phyloP scores from a whole-genome alignment of 352 stramenopile species.

The Phytophthora kernoviae region DNA sequence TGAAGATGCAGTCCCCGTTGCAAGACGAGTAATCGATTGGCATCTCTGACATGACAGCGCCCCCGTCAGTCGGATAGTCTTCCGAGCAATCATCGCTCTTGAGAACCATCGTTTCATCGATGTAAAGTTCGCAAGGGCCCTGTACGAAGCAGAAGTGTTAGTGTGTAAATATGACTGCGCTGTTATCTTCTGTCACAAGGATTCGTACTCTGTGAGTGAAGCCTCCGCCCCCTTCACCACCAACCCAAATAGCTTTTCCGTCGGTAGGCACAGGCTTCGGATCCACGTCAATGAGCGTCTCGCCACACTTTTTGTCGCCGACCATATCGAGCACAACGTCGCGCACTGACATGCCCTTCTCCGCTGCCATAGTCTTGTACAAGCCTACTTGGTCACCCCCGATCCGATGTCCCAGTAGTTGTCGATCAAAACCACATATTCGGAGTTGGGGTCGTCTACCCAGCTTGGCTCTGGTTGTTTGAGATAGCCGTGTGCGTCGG shows the following conservation, averaged over 20 bases:
- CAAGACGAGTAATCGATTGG: no score
- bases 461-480: slow-evolving; percentile 20
- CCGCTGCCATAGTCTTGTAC: slow-evolving; percentile 32
- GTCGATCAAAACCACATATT: slow-evolving; percentile 21
- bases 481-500: slow-evolving; percentile 27
- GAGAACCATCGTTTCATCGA: slow-evolving; percentile 46
- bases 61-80: slow-evolving; percentile 22
- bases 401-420: slow-evolving; percentile 40
- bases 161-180: background rate
- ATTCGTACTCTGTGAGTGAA: slow-evolving; percentile 31
- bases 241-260: slow-evolving; percentile 30
- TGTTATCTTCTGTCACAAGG: no score
- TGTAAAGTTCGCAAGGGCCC: slow-evolving; percentile 51
- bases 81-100: slow-evolving; percentile 45
- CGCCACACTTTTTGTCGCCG: slow-evolving; percentile 34
- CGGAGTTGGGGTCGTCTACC: slow-evolving; percentile 8
- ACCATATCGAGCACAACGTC: slow-evolving; percentile 42
- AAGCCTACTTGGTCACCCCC: slow-evolving; percentile 31
- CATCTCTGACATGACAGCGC: slow-evolving; percentile 27
- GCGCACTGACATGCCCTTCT: slow-evolving; percentile 33
- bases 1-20: slow-evolving; percentile 39
- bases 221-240: slow-evolving; percentile 31
- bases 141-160: slow-evolving; percentile 9
- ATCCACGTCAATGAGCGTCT: slow-evolving; percentile 33
- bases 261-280: slow-evolving; percentile 37